Percentiles rank a stretch among this genome's conserved stretches.
Evolutionary conservation across 495 filamentous ascomycete genomes (phyloP).

Genomic region (Parachaetomium inaequale): DNA sequence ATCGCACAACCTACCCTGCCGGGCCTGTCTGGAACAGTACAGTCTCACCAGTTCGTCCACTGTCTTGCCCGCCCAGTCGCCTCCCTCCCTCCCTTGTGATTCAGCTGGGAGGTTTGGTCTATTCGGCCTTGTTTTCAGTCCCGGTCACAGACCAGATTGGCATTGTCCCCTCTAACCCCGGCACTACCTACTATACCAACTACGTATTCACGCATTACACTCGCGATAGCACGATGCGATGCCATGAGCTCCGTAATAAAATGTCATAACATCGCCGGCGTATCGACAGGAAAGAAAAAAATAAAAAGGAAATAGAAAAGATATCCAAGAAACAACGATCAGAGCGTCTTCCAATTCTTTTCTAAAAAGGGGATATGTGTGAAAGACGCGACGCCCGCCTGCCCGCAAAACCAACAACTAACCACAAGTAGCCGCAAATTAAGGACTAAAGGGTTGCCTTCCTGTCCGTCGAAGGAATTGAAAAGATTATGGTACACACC

Average conservation of each 20-base stretch:
- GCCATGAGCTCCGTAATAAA: conserved; percentile 10
- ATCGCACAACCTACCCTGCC: neutral
- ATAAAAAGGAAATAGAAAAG: neutral
- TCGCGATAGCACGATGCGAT: neutral
- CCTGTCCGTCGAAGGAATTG: conserved; percentile 6
- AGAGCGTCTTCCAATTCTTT: conserved; percentile 6
- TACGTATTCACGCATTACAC: conserved; percentile 6
- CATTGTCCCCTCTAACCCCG: neutral
- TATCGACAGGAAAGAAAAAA: neutral
- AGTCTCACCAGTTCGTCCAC: neutral
- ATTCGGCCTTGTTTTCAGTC: neutral
- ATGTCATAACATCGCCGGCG: conserved; percentile 7
- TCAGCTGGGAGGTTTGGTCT: neutral
- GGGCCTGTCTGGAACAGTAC: too few species aligned
- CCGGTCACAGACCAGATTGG: conserved; percentile 15
- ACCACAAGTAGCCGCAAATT: conserved; percentile 11
- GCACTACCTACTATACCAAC: neutral
- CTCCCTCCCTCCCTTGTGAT: neutral
- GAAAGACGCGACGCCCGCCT: conserved; percentile 4
- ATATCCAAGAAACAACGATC: conserved; percentile 3
- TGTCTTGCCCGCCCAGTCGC: neutral
- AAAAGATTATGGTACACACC: conserved; percentile 16
- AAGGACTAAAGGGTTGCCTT: conserved; percentile 9
- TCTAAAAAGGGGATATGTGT: neutral
- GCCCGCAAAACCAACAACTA: conserved; percentile 12